These are phyloP conservation scores for Geranium brycei DNA, from an alignment of 345 rosid species.

Conservation along the genomic window DNA sequence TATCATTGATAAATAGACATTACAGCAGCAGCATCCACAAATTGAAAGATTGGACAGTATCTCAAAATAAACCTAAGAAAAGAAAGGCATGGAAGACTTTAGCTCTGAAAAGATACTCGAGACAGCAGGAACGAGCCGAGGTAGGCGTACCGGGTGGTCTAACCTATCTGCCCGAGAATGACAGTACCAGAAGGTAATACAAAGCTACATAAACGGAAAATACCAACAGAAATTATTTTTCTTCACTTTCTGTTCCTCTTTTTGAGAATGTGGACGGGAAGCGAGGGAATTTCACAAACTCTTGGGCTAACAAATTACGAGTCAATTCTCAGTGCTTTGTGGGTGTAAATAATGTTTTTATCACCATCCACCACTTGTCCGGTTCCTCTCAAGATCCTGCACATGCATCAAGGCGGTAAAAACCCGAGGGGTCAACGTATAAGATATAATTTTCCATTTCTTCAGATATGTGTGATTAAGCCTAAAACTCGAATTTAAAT, in stretches of 20 bases:
- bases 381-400: conserved; percentile 86
- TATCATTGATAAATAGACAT: too few relatives aligned
- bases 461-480: not conserved
- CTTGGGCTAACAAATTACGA: conserved; percentile 4
- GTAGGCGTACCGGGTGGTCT: too few relatives aligned
- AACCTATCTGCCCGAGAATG: too few relatives aligned
- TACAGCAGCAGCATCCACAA: too few relatives aligned
- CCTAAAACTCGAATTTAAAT: too few relatives aligned
- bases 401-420: not conserved
- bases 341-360: conserved; percentile 58
- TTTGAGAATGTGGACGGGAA: not conserved
- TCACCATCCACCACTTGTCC: conserved; percentile 96
- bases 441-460: not conserved
- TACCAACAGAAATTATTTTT: not conserved
- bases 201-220: conserved; percentile 15
- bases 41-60: too few relatives aligned
- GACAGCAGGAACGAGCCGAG: too few relatives aligned
- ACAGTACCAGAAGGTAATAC: too few relatives aligned
- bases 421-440: too few relatives aligned
- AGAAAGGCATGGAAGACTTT: too few relatives aligned
- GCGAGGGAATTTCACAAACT: not conserved
- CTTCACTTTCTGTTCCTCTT: not conserved
- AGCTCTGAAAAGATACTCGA: too few relatives aligned
- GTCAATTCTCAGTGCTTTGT: conserved; percentile 41
- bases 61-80: too few relatives aligned